Conservation (phyloP, 371 early-diverging fungal species). For the Mucor racemosus region DNA sequence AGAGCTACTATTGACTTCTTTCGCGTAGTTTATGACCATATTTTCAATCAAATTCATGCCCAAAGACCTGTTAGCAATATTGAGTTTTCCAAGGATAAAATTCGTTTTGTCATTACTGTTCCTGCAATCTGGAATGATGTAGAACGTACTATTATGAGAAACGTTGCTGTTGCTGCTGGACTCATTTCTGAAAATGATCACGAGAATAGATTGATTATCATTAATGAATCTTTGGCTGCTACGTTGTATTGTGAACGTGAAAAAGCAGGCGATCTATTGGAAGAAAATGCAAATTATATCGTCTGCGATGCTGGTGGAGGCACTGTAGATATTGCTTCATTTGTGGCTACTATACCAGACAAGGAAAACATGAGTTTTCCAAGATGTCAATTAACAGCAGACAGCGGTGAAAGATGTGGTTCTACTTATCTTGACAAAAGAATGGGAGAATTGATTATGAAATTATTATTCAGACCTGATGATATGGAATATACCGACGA, state of each 20-base stretch:
- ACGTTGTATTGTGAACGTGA: conserved; percentile 45
- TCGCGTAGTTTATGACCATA: conserved; percentile 11
- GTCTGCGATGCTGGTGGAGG: conserved; percentile 35
- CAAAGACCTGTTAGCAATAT: background rate
- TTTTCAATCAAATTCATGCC: background rate
- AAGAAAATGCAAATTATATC: background rate
- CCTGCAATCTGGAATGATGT: conserved; percentile 54
- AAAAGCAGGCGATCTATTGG: background rate
- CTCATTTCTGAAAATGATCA: conserved; percentile 44
- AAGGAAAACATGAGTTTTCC: conserved; percentile 14
- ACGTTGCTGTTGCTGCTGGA: conserved; percentile 44
- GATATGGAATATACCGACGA: background rate
- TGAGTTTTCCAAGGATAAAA: conserved; percentile 8
- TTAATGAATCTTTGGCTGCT: conserved; percentile 52
- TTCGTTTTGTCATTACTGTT: conserved; percentile 37
- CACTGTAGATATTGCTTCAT: conserved; percentile 44
- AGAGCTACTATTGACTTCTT: conserved; percentile 21
- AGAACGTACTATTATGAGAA: conserved; percentile 46
- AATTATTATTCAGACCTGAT: background rate
- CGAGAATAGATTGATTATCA: conserved; percentile 39
- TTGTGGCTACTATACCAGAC: background rate
- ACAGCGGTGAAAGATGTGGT: conserved; percentile 21
- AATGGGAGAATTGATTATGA: conserved; percentile 12
- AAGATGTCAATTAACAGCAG: conserved; percentile 17
- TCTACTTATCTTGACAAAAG: conserved; percentile 20